Percentiles rank a stretch among this genome's conserved stretches.
Evolutionary conservation across 139 green algal species (phyloP).

Genomic region (Desmodesmus armatus): DNA sequence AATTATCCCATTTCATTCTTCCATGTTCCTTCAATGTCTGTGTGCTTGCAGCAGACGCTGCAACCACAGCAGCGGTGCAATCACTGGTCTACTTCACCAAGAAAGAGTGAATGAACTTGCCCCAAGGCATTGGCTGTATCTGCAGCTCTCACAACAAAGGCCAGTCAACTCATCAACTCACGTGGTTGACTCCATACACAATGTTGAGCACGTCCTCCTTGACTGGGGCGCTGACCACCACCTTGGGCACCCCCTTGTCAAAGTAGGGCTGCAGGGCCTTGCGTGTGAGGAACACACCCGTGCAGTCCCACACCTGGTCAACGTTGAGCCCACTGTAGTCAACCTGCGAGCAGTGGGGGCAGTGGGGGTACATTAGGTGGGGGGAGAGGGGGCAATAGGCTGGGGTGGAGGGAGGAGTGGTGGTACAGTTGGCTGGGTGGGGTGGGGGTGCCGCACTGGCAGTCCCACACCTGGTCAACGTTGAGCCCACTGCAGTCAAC

Average conservation of each 20-base stretch:
- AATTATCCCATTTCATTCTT: too few species aligned
- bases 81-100: too few species aligned
- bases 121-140: too few species aligned
- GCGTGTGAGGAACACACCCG: constrained; percentile 74
- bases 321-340: constrained; percentile 16
- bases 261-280: constrained; percentile 79
- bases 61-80: too few species aligned
- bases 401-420: too few species aligned
- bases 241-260: constrained; percentile 64
- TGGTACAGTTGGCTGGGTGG: too few species aligned
- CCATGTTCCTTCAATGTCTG: too few species aligned
- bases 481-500: not conserved
- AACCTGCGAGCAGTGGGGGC: not conserved
- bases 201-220: constrained; percentile 91
- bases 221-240: constrained; percentile 86
- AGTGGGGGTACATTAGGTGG: too few species aligned
- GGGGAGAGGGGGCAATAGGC: too few species aligned
- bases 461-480: constrained; percentile 42
- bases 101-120: too few species aligned
- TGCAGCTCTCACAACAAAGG: not conserved
- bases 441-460: too few species aligned
- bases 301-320: constrained; percentile 45
- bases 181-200: constrained; percentile 85
- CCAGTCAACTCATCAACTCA: constrained; percentile 10
- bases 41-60: too few species aligned